Conservation (phyloP, 371 early-diverging fungal genomes). For the Cokeromyces recurvatus region DNA sequence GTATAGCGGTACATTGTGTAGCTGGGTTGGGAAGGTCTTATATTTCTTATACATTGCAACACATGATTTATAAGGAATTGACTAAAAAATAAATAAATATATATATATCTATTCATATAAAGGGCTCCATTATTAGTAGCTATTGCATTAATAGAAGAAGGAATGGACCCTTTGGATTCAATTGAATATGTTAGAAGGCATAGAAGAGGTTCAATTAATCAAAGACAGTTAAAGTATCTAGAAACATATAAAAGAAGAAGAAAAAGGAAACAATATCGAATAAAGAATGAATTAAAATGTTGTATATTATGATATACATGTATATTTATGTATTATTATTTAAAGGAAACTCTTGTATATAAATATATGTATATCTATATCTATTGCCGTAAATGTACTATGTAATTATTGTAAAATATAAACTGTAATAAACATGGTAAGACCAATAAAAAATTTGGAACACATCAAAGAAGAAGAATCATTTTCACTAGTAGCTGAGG, state of each 20-base stretch:
- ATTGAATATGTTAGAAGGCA: constrained; percentile 65
- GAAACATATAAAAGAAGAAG: constrained; percentile 53
- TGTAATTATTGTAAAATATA: too few species aligned
- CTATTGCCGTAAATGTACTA: too few species aligned
- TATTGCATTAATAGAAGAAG: constrained; percentile 74
- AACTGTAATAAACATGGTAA: background rate
- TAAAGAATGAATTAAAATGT: background rate
- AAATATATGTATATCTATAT: too few species aligned
- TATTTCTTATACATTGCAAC: too few species aligned
- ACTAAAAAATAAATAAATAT: too few species aligned
- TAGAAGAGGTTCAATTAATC: constrained; percentile 77
- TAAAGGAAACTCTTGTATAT: background rate
- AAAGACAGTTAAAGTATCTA: constrained; percentile 61
- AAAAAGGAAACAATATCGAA: background rate
- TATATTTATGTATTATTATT: background rate
- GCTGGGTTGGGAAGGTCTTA: constrained; percentile 68
- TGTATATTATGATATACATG: background rate
- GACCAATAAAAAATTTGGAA: constrained; percentile 1
- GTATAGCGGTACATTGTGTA: constrained; percentile 80
- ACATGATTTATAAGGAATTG: background rate
- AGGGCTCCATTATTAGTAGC: constrained; percentile 64
- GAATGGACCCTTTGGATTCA: constrained; percentile 75
- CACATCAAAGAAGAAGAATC: background rate
- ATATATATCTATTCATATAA: too few species aligned
- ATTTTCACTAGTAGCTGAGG: background rate